Evolutionary conservation across 148 eudicot genomes (phyloP).

Genomic region (Rhododendron kiyosumense): DNA sequence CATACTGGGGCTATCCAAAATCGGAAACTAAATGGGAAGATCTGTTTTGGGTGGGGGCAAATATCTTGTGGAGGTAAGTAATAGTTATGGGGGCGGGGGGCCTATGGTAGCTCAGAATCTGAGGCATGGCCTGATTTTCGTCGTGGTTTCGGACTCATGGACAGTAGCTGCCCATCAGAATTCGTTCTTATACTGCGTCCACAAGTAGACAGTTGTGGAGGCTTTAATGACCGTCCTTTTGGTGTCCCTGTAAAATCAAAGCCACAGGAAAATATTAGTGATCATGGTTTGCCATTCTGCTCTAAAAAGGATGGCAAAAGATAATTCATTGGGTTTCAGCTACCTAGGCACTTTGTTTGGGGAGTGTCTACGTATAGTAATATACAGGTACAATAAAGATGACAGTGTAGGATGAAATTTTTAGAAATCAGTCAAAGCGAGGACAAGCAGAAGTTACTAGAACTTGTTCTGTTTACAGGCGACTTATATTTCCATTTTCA

Average conservation of each 20-base stretch:
- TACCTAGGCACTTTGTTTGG: not conserved
- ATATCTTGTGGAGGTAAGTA: not conserved
- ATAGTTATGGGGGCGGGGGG: not conserved
- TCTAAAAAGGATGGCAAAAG: not conserved
- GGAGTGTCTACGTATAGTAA: not conserved
- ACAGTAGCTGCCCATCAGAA: slow-evolving; percentile 31
- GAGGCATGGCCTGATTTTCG: slow-evolving; percentile 59
- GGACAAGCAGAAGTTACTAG: not conserved
- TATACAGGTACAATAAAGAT: not conserved
- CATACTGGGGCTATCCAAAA: not conserved
- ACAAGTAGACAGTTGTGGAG: slow-evolving; percentile 37
- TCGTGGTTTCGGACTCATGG: slow-evolving; percentile 28
- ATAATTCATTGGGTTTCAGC: not conserved
- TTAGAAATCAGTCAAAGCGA: not conserved
- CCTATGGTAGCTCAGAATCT: slow-evolving; percentile 60
- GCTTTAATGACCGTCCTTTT: slow-evolving; percentile 38
- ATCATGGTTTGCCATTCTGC: not conserved
- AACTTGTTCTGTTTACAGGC: not conserved
- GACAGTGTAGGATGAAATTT: not conserved
- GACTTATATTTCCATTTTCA: not conserved
- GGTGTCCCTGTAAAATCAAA: slow-evolving; percentile 39
- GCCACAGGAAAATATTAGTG: slow-evolving; percentile 1
- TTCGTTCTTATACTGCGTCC: slow-evolving; percentile 37
- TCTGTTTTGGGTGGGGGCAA: not conserved
- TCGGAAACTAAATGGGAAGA: not conserved